Conservation (phyloP, 1,139 yeast species). For the Geotrichum aggregatum region DNA sequence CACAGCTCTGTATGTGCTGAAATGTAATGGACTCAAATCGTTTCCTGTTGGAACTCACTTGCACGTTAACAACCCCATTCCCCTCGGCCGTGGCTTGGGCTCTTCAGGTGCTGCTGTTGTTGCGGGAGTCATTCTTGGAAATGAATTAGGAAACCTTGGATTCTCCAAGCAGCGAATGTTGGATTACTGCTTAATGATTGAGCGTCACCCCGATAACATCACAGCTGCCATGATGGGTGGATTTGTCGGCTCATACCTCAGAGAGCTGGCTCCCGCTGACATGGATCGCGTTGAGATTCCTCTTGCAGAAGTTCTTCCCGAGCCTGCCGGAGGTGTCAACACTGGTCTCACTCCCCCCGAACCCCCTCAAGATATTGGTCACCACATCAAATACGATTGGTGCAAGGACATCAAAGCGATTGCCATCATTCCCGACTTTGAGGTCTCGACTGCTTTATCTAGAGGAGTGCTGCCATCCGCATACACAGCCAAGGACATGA, state of each 20-base stretch:
- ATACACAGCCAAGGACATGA: conserved; percentile 76
- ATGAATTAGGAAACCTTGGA: conserved; percentile 70
- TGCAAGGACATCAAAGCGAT: conserved; percentile 76
- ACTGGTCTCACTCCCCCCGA: conserved; percentile 66
- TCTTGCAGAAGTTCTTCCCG: conserved; percentile 76
- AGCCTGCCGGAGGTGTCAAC: conserved; percentile 62
- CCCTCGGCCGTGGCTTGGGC: conserved; percentile 93
- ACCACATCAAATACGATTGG: conserved; percentile 84
- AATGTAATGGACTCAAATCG: conserved; percentile 67
- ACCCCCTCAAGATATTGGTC: conserved; percentile 88
- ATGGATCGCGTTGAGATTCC: conserved; percentile 75
- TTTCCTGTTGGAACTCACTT: conserved; percentile 85
- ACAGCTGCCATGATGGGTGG: conserved; percentile 99
- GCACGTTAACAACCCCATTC: conserved; percentile 83
- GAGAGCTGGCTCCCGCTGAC: conserved; percentile 71
- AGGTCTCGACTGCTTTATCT: conserved; percentile 86
- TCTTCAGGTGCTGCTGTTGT: conserved; percentile 99
- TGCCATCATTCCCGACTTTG: conserved; percentile 89
- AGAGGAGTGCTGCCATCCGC: conserved; percentile 81
- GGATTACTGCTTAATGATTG: conserved; percentile 94
- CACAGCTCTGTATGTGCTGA: conserved; percentile 83
- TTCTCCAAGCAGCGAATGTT: conserved; percentile 76
- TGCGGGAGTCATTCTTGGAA: conserved; percentile 91
- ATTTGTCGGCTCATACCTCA: conserved; percentile 88
- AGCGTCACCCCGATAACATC: conserved; percentile 96